Evolutionary conservation across 2,329 filamentous ascomycete genomes (phyloP), one percentile per base, ranked within the genome.

Genomic region (Incumbomyces delicatus): DNA sequence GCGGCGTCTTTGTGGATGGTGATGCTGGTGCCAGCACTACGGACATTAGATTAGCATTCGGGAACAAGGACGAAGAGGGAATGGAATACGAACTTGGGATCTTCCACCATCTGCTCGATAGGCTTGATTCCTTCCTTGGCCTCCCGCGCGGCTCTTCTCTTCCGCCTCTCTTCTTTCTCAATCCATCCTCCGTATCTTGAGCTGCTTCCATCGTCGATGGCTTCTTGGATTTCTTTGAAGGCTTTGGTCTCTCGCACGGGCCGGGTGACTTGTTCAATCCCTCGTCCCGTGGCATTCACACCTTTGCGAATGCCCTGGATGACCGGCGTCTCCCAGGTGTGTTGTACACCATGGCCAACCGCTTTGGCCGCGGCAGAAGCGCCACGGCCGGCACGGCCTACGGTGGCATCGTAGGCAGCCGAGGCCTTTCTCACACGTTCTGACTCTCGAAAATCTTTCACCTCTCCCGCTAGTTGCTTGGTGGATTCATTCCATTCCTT

Each of bases 401-500:
- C 87, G 2, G 88, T 87, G 6, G 89, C 89, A 56, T 87, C 81
- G 63, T 95, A 95, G 6, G 87, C 90, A 56, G 87, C 81, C 55
- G 85, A 80, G 27, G 90, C 92, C 58, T 81, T 80, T 61, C 87
- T 83, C 13, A 98, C 86, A 14, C 83, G 85, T 61, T 95, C 89
- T 61, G 88, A 95, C 69, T 96, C 90, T 29, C 83, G 83, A 62
- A 98, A 92, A 60, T 95, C 82, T 61, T 95, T 84, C 14, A 90
- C 87, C 5, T 85, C 86, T 41, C 86, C 87, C 14, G 87, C 85
- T 35, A 98, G 77, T 55, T 92, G 87, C 71, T 98, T 96, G 35
- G 90, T 98, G 36, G 87, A 94, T 63, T 98, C 92, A 61, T 98
- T 95, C 92, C 92, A 98, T 66, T 98, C 92, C 63, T 96, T 95